Evolutionary conservation across 768 basidiomycete genomes (phyloP).

Genomic region (Multifurca ochricompacta): DNA sequence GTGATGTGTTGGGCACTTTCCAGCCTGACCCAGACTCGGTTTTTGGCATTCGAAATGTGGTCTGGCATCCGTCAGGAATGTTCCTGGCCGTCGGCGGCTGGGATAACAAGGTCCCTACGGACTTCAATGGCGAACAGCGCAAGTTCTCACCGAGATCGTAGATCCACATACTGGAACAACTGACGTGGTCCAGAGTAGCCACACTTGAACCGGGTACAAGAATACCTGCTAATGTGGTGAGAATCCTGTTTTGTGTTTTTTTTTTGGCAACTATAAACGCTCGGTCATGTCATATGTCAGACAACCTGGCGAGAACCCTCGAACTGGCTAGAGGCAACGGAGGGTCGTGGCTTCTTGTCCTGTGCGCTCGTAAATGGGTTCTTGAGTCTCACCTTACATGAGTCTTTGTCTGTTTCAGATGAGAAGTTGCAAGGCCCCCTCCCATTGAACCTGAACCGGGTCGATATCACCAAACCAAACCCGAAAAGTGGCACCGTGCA

Average conservation of each 20-base stretch:
- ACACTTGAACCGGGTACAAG: conserved; percentile 56
- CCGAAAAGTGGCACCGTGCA: conserved; percentile 64
- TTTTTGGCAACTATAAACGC: too few relatives aligned
- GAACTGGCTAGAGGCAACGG: conserved; percentile 77
- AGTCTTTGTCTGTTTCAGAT: conserved; percentile 34
- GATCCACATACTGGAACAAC: conserved; percentile 68
- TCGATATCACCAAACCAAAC: conserved; percentile 53
- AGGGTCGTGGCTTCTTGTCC: conserved; percentile 80
- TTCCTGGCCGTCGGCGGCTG: conserved; percentile 81
- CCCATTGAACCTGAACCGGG: conserved; percentile 40
- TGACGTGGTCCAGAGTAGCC: conserved; percentile 64
- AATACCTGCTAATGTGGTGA: conserved; percentile 48
- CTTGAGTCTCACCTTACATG: background rate
- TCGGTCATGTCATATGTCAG: conserved; percentile 33
- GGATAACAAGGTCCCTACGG: conserved; percentile 67
- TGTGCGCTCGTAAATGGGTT: conserved; percentile 40
- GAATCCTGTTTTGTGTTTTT: conserved; percentile 24
- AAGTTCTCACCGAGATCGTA: conserved; percentile 25
- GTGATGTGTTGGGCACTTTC: conserved; percentile 57
- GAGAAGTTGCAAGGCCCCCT: conserved; percentile 55
- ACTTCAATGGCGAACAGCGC: background rate
- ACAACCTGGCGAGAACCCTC: conserved; percentile 78
- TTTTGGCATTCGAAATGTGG: conserved; percentile 68
- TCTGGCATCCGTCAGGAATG: conserved; percentile 83
- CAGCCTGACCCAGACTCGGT: conserved; percentile 70